A percentile compares a stretch with the other conserved stretches of the same genome.
These are phyloP conservation scores for Nymphaea thermarum DNA, from an alignment of 164 flowering plant species.

Conservation along the genomic window DNA sequence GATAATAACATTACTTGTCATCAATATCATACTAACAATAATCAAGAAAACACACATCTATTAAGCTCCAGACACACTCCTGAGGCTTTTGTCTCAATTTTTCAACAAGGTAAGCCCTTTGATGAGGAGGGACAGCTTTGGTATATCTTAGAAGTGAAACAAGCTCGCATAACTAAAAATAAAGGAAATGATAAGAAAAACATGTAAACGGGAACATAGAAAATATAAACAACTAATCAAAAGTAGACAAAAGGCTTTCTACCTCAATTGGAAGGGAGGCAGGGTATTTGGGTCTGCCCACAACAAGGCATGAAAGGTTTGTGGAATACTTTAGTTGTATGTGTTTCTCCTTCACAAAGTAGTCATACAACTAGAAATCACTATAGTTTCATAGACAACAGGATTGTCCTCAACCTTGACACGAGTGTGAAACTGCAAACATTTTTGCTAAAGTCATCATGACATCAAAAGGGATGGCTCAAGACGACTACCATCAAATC, in stretches of 20 bases:
- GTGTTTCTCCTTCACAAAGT: constrained; percentile 31
- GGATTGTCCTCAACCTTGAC: constrained; percentile 7
- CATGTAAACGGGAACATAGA: neutral
- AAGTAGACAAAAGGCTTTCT: constrained; percentile 33
- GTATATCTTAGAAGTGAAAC: constrained; percentile 89
- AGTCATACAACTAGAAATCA: constrained; percentile 51
- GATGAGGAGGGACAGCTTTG: constrained; percentile 51
- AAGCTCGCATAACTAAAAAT: constrained; percentile 52
- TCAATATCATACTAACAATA: no score
- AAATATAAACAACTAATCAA: constrained; percentile 73
- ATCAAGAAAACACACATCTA: constrained; percentile 32
- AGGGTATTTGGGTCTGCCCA: constrained; percentile 58
- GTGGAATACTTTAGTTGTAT: constrained; percentile 31
- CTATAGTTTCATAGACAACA: constrained; percentile 17
- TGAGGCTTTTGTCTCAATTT: constrained; percentile 88
- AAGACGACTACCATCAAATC: no score
- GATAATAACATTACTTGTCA: no score
- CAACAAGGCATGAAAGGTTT: constrained; percentile 50
- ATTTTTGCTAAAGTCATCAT: no score
- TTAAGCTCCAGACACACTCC: constrained; percentile 56
- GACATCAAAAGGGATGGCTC: neutral
- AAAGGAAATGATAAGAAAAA: neutral
- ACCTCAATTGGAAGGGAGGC: constrained; percentile 53
- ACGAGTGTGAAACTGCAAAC: neutral
- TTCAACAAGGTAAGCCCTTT: constrained; percentile 78